Evolutionary conservation across 495 filamentous ascomycete species (phyloP).

Genomic region (Daldinia decipiens): DNA sequence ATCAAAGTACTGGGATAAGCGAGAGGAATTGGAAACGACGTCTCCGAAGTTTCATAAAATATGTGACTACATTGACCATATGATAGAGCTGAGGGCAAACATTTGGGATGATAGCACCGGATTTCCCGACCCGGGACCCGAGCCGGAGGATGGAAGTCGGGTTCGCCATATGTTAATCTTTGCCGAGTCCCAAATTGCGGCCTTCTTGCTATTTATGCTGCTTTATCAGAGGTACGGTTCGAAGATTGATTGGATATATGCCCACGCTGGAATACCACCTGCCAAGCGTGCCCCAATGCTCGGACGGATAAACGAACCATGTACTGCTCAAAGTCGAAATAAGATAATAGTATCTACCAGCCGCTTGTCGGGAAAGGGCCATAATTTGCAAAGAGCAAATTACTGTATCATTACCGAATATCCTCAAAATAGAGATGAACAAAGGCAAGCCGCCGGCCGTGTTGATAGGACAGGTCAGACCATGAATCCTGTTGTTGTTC

Average conservation of each 20-base stretch:
- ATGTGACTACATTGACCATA: conserved; percentile 4
- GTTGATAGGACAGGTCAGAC: conserved; percentile 17
- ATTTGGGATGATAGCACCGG: background rate
- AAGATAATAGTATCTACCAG: conserved; percentile 20
- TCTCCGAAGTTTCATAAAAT: conserved; percentile 6
- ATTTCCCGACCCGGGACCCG: background rate
- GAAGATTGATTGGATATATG: conserved; percentile 2
- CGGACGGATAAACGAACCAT: background rate
- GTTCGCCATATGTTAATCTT: conserved; percentile 15
- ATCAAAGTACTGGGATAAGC: background rate
- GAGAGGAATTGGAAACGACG: background rate
- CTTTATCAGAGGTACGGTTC: background rate
- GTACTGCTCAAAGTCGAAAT: background rate
- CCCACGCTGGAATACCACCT: conserved; percentile 1
- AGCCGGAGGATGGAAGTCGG: background rate
- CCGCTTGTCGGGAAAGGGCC: background rate
- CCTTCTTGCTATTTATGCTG: conserved; percentile 13
- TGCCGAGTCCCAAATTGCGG: background rate
- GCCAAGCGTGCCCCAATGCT: background rate
- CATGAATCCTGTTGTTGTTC: background rate
- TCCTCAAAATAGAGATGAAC: background rate
- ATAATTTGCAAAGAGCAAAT: conserved; percentile 26
- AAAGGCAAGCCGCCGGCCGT: conserved; percentile 15
- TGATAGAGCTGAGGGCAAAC: background rate
- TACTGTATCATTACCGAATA: conserved; percentile 19